These are phyloP conservation scores for Lentinus tigrinus DNA, from an alignment of 768 basidiomycete genomes.

Conservation along the genomic window DNA sequence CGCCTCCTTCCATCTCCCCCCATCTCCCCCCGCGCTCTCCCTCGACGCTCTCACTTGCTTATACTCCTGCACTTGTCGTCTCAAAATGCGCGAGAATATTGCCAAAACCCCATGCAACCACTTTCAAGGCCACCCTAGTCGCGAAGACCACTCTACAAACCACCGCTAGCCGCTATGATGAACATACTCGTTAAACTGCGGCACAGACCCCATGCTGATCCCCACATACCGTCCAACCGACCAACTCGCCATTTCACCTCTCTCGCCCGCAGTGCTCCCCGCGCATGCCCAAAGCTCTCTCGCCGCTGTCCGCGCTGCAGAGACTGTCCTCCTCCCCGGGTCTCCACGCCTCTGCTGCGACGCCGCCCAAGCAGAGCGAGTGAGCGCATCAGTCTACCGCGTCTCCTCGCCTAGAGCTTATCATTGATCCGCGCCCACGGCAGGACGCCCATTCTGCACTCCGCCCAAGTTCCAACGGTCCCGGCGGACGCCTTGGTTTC, in stretches of 20 bases:
- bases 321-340: no score
- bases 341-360: no score
- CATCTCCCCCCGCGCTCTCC: background rate
- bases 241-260: constrained; percentile 1
- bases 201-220: constrained; percentile 1
- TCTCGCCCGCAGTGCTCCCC: background rate
- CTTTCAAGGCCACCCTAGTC: background rate
- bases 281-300: background rate
- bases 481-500: background rate
- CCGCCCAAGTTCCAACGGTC: background rate
- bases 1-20: background rate
- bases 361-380: background rate
- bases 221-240: background rate
- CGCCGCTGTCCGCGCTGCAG: no score
- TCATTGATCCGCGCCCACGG: constrained; percentile 13
- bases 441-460: background rate
- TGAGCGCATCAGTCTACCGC: no score
- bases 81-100: background rate
- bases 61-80: background rate
- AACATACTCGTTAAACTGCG: background rate
- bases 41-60: background rate
- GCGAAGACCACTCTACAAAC: background rate
- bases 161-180: background rate
- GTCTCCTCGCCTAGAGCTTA: constrained; percentile 9
- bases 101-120: background rate